phyloP scores from a whole-genome alignment of 306 rosid genomes.

The Fragaria ananassa region DNA sequence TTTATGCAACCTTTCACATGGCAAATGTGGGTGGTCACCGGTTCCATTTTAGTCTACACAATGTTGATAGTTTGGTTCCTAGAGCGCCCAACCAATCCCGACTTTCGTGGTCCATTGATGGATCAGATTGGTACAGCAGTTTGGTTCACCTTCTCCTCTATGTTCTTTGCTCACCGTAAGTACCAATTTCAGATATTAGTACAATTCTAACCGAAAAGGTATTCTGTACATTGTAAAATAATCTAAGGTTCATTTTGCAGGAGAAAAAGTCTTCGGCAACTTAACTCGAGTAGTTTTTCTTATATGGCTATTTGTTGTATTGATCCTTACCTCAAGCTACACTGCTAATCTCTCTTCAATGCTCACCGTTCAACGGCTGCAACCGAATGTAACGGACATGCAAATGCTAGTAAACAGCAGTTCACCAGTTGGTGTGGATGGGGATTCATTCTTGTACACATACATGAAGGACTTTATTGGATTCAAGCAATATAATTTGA shows the following conservation, averaged over 20 bases:
- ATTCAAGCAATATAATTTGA: constrained; percentile 33
- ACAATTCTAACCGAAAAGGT: not conserved
- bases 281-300: constrained; percentile 42
- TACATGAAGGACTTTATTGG: constrained; percentile 33
- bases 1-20: constrained; percentile 64
- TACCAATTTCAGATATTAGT: not conserved
- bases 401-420: constrained; percentile 41
- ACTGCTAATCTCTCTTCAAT: constrained; percentile 61
- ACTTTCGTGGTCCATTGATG: constrained; percentile 47
- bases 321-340: constrained; percentile 58
- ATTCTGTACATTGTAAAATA: not conserved
- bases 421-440: constrained; percentile 42
- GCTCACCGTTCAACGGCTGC: constrained; percentile 42
- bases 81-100: constrained; percentile 46
- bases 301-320: constrained; percentile 49
- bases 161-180: constrained; percentile 81
- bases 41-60: constrained; percentile 45
- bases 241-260: constrained; percentile 24
- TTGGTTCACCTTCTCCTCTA: constrained; percentile 64
- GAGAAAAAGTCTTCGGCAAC: constrained; percentile 39
- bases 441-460: constrained; percentile 46
- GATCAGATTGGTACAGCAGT: constrained; percentile 51
- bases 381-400: constrained; percentile 29
- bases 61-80: constrained; percentile 55
- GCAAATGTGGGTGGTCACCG: constrained; percentile 52